Conservation (phyloP, 1,284 basidiomycete genomes). For the Erythrobasidium hasegawianum region DNA sequence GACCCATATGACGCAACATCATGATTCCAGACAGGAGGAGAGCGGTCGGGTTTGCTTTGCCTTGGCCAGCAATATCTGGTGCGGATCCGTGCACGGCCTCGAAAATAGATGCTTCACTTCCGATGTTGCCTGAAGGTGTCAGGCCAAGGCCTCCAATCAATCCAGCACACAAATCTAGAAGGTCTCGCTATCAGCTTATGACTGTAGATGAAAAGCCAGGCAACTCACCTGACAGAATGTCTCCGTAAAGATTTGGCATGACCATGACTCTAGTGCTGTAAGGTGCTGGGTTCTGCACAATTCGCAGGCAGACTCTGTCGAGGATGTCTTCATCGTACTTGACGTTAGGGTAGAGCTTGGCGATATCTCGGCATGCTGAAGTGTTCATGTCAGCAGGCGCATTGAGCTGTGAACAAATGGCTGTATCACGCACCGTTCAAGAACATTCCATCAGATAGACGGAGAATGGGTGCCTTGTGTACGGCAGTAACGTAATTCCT, state of each 20-base stretch:
- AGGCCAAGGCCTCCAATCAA: slow-evolving; percentile 96
- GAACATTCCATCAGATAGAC: slow-evolving; percentile 99
- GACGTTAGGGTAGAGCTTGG: slow-evolving; percentile 92
- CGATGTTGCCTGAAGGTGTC: slow-evolving; percentile 75
- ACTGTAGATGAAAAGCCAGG: no score
- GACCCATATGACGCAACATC: slow-evolving; percentile 91
- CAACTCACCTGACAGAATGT: slow-evolving; percentile 27
- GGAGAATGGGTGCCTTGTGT: slow-evolving; percentile 99
- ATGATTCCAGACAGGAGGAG: slow-evolving; percentile 89
- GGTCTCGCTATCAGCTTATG: no score
- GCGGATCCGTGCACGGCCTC: slow-evolving; percentile 95
- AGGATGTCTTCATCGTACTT: slow-evolving; percentile 95
- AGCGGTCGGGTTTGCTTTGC: slow-evolving; percentile 96
- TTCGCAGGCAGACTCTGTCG: slow-evolving; percentile 92
- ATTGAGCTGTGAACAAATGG: no score
- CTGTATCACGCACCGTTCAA: slow-evolving; percentile 63
- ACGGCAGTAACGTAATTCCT: slow-evolving; percentile 94
- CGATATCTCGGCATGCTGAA: slow-evolving; percentile 84
- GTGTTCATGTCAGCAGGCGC: slow-evolving; percentile 26
- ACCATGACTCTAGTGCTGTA: slow-evolving; percentile 99
- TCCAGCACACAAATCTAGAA: slow-evolving; percentile 98
- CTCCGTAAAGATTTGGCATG: slow-evolving; percentile 95
- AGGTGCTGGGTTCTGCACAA: slow-evolving; percentile 88
- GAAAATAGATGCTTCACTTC: slow-evolving; percentile 94
- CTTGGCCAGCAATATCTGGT: slow-evolving; percentile 60